A percentile compares a stretch with the other conserved stretches of the same genome.
Conservation (phyloP, 768 basidiomycete species). For the Jaapia argillacea region DNA sequence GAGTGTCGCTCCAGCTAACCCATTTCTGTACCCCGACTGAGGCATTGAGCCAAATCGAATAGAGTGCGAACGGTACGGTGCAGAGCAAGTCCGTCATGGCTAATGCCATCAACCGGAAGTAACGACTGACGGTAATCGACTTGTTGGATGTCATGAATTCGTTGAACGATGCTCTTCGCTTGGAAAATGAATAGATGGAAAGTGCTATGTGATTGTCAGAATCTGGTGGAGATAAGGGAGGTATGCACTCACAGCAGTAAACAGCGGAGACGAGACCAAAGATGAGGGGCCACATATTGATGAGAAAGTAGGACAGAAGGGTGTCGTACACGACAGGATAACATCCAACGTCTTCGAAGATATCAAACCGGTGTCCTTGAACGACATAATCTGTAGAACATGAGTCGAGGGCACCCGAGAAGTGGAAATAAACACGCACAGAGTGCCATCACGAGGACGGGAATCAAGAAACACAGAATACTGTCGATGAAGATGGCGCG, state of each 20-base stretch:
- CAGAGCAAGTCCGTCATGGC: constrained; percentile 18
- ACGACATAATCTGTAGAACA: constrained; percentile 33
- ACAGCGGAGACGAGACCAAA: constrained; percentile 19
- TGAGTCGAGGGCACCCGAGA: neutral
- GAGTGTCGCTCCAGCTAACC: constrained; percentile 39
- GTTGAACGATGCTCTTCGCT: constrained; percentile 16
- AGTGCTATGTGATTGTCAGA: constrained; percentile 11
- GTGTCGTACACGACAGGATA: constrained; percentile 23
- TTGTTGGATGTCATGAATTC: constrained; percentile 15
- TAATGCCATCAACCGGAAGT: constrained; percentile 30
- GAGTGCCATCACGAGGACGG: constrained; percentile 23
- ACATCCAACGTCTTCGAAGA: constrained; percentile 42
- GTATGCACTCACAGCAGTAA: constrained; percentile 25
- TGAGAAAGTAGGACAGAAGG: constrained; percentile 16
- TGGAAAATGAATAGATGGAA: constrained; percentile 18
- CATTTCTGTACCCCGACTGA: constrained; percentile 24
- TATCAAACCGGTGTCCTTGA: constrained; percentile 41
- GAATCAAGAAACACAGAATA: constrained; percentile 34
- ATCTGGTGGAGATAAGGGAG: neutral
- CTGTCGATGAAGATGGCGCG: constrained; percentile 33
- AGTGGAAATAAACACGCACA: constrained; percentile 19
- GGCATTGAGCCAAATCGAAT: constrained; percentile 12
- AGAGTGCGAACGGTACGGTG: constrained; percentile 21
- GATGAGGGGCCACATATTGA: constrained; percentile 16
- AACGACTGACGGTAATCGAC: constrained; percentile 32